Conservation (phyloP, 208 protist genomes). For the Leishmania aethiopica region DNA sequence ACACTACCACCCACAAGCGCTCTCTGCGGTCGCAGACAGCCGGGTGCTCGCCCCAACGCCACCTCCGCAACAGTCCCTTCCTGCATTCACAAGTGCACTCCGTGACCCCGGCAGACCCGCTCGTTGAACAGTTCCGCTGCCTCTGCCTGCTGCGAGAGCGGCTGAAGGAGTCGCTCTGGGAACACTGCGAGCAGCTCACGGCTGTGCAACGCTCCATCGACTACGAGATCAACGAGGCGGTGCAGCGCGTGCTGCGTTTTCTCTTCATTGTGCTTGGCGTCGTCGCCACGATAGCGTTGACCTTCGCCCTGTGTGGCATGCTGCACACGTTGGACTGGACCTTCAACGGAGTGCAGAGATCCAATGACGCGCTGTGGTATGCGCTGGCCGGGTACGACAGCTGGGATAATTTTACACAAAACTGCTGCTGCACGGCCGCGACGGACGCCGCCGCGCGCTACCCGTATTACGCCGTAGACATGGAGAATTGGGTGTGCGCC, state of each 20-base stretch:
- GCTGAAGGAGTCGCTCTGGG: slow-evolving; percentile 42
- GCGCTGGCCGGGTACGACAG: slow-evolving; percentile 57
- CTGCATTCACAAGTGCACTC: background rate
- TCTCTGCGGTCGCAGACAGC: background rate
- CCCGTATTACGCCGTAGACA: slow-evolving; percentile 67
- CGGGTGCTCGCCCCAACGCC: background rate
- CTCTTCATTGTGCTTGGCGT: slow-evolving; percentile 60
- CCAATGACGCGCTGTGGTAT: slow-evolving; percentile 11
- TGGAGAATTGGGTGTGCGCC: slow-evolving; percentile 77
- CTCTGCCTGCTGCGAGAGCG: slow-evolving; percentile 59
- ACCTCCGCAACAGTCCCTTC: background rate
- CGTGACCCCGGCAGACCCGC: background rate
- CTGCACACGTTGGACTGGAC: slow-evolving; percentile 38
- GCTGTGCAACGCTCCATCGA: slow-evolving; percentile 62
- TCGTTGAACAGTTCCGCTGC: slow-evolving; percentile 42
- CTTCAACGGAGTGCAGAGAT: slow-evolving; percentile 38
- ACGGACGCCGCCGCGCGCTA: slow-evolving; percentile 19
- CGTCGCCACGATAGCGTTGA: slow-evolving; percentile 42
- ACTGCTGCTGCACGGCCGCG: slow-evolving; percentile 69
- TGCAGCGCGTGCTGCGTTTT: slow-evolving; percentile 44
- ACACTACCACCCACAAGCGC: background rate
- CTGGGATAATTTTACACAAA: slow-evolving; percentile 56
- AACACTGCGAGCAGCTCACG: slow-evolving; percentile 38
- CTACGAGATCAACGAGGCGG: slow-evolving; percentile 44
- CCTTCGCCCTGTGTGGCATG: slow-evolving; percentile 54